A percentile compares a stretch with the other conserved stretches of the same genome.
Conservation (phyloP, 371 early-diverging fungal genomes). For the Syncephalastrum monosporum region DNA sequence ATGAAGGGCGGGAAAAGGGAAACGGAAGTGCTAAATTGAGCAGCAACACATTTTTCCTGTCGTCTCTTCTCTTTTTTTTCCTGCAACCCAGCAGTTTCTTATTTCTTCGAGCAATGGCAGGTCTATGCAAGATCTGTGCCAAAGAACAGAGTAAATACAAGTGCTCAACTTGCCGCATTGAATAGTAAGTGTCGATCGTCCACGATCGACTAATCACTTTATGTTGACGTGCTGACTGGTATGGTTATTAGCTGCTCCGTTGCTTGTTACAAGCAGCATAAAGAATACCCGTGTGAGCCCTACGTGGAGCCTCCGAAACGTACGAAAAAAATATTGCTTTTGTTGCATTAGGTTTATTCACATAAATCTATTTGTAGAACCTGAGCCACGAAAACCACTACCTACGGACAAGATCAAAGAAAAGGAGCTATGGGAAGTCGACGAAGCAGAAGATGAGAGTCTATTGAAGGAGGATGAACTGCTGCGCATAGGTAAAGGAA, state of each 20-base stretch:
- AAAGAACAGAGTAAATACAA: constrained; percentile 32
- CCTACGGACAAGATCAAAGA: not conserved
- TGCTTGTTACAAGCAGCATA: constrained; percentile 37
- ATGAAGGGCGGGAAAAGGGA: not conserved
- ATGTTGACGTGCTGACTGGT: not conserved
- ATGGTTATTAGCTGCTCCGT: constrained; percentile 30
- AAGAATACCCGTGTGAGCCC: constrained; percentile 18
- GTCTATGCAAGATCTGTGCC: constrained; percentile 28
- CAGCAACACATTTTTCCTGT: not conserved
- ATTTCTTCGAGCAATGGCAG: constrained; percentile 6
- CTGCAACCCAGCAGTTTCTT: not conserved
- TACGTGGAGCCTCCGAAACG: constrained; percentile 1
- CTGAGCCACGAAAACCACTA: too few relatives aligned
- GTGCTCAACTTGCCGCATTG: constrained; percentile 34
- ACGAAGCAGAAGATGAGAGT: constrained; percentile 34
- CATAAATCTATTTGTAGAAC: too few relatives aligned
- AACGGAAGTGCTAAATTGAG: not conserved
- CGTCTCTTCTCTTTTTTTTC: not conserved
- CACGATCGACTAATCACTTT: not conserved
- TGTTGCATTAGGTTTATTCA: not conserved
- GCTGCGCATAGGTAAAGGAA: constrained; percentile 4
- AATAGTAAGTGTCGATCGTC: constrained; percentile 24
- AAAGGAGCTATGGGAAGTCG: constrained; percentile 6
- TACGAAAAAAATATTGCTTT: not conserved
- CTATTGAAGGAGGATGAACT: constrained; percentile 19